Evolutionary conservation across 495 filamentous ascomycete species (phyloP).

Genomic region (Articulospora tetracladia): DNA sequence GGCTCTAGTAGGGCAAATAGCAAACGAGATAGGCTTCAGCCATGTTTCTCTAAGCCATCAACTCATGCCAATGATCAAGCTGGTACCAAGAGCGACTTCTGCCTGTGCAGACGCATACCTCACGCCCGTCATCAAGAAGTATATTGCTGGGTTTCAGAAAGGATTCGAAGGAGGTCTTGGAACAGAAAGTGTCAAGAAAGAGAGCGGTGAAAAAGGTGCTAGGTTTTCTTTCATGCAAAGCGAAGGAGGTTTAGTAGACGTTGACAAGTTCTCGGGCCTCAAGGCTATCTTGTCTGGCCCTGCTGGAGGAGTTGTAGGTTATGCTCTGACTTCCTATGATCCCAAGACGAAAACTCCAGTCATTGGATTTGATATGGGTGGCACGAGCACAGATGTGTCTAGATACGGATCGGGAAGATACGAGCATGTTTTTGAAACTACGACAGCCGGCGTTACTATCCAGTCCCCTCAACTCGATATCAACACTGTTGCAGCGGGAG

Average conservation of each 20-base stretch:
- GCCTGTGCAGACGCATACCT: constrained; percentile 95
- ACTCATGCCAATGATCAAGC: constrained; percentile 93
- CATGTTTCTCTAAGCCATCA: constrained; percentile 72
- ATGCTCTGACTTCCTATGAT: constrained; percentile 76
- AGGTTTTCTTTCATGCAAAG: constrained; percentile 87
- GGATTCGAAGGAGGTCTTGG: constrained; percentile 71
- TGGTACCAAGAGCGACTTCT: constrained; percentile 83
- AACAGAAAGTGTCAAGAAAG: constrained; percentile 57
- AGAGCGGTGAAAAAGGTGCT: constrained; percentile 51
- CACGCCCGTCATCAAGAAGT: constrained; percentile 92
- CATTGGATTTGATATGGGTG: constrained; percentile 97
- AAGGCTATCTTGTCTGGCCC: constrained; percentile 77
- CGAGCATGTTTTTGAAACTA: constrained; percentile 97
- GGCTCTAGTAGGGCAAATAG: constrained; percentile 61
- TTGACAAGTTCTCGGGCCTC: constrained; percentile 70
- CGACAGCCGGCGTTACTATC: constrained; percentile 91
- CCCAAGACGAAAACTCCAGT: constrained; percentile 80
- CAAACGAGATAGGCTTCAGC: constrained; percentile 67
- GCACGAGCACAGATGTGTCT: constrained; percentile 93
- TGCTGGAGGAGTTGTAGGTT: constrained; percentile 85
- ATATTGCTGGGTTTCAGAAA: constrained; percentile 82
- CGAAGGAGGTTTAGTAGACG: constrained; percentile 76
- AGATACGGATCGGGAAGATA: constrained; percentile 84
- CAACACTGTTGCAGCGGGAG: constrained; percentile 94
- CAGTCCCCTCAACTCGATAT: constrained; percentile 96